These are phyloP conservation scores for Phytophthora hibernalis DNA, from an alignment of 352 stramenopile species.

Conservation along the genomic window DNA sequence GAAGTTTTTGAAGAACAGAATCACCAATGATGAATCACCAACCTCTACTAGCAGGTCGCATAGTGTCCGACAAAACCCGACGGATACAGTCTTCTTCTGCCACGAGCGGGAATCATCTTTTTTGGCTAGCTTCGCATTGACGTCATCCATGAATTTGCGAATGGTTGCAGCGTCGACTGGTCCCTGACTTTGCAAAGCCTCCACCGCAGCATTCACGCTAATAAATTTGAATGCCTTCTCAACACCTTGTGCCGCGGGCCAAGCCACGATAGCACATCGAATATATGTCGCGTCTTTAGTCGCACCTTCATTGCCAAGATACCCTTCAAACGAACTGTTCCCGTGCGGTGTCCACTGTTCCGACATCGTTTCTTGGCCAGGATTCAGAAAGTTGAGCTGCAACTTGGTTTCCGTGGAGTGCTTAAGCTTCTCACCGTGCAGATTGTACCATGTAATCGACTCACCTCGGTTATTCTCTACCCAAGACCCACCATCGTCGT, in stretches of 20 bases:
- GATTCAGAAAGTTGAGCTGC: slow-evolving; percentile 38
- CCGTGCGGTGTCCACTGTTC: slow-evolving; percentile 28
- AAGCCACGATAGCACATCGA: slow-evolving; percentile 27
- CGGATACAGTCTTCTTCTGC: neutral
- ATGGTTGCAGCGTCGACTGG: slow-evolving; percentile 3
- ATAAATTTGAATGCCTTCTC: slow-evolving; percentile 21
- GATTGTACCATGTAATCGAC: too few species aligned
- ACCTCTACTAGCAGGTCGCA: slow-evolving; percentile 7
- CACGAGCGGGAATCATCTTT: neutral
- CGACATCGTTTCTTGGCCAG: slow-evolving; percentile 11
- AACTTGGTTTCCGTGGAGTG: too few species aligned
- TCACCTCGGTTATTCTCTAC: too few species aligned
- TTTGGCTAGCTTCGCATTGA: neutral
- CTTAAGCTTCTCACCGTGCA: too few species aligned
- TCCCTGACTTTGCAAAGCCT: slow-evolving; percentile 1
- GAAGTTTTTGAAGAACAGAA: slow-evolving; percentile 20
- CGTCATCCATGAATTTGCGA: slow-evolving; percentile 7
- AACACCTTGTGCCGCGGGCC: slow-evolving; percentile 1
- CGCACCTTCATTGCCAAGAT: slow-evolving; percentile 29
- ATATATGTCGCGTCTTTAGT: slow-evolving; percentile 30
- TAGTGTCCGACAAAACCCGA: slow-evolving; percentile 6
- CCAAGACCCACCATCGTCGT: too few species aligned
- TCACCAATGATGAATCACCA: slow-evolving; percentile 17
- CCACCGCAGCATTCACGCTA: slow-evolving; percentile 1
- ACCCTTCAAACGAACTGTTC: slow-evolving; percentile 17